Evolutionary conservation across 495 filamentous ascomycete species (phyloP), one percentile per base, ranked within the genome.

Genomic region (Neurospora pannonica): DNA sequence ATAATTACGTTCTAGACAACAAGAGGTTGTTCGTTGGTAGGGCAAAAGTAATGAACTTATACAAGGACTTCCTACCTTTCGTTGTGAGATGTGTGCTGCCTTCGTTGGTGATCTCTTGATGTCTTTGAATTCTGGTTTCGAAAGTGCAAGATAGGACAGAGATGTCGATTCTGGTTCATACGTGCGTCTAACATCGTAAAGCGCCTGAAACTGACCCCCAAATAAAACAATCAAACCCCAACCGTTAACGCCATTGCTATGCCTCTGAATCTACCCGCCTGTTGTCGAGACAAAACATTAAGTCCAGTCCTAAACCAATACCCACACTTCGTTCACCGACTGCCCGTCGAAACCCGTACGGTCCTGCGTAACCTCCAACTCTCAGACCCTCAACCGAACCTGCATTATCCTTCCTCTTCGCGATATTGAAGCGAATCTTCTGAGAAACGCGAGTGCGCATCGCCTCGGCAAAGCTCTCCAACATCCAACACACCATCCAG

Each of bases 211-310:
- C 54, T 5, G 13, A 3, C 1, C 5, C 28, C 54, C 54, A 34
- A 28, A 34, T 31, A 67, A 67, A 60, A 9, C 54, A 34, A 31
- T 13, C 9, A 31, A 60, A 28, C 4, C 5, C 54, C 54, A 71
- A 71, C 37, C 73, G 40, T 70, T 19, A 62, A 77, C 76, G 74
- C 76, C 76, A 36, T 74, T 73, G 76, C 76, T 76, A 78, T 78
- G 75, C 74, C 72, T 69, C 11, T 15, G 54, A 34, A 36, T 34
- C 28, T 67, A 17, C 54, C 54, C 54, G 54, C 54, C 54, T 31
- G 15, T 34, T 34, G 28, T 67, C 54, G 54, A 62, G 54, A 34
- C 28, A 34, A 67, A 62, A 62, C 28, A 62, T 9, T 34, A 19
- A 62, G 15, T 15, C 54, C 54, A 34, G 2, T 17, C 28, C 15